phyloP scores from a whole-genome alignment of 495 filamentous ascomycete genomes.

The Schizothecium vesticola region DNA sequence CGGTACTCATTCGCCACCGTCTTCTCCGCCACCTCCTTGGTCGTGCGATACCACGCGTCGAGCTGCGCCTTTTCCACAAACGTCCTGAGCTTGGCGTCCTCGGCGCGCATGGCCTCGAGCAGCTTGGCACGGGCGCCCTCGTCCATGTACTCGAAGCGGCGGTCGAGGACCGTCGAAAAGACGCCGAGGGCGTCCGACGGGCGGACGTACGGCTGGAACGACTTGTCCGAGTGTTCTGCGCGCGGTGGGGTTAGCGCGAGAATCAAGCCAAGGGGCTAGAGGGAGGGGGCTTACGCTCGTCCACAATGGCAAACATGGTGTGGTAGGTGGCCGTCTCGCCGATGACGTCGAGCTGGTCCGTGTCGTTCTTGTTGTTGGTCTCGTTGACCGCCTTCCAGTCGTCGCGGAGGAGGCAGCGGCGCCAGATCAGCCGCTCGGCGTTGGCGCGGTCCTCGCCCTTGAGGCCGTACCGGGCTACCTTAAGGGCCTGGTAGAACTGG shows the following conservation, averaged over 20 bases:
- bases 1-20: constrained; percentile 19
- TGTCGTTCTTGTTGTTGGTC: constrained; percentile 48
- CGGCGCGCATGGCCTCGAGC: constrained; percentile 50
- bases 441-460: constrained; percentile 49
- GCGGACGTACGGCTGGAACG: constrained; percentile 38
- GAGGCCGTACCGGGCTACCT: constrained; percentile 54
- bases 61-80: constrained; percentile 56
- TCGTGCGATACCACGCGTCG: constrained; percentile 48
- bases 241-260: constrained; percentile 14
- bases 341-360: constrained; percentile 39
- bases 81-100: constrained; percentile 46
- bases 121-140: constrained; percentile 44
- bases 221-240: constrained; percentile 22
- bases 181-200: constrained; percentile 50
- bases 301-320: constrained; percentile 41
- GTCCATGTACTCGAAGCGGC: constrained; percentile 47
- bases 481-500: constrained; percentile 68
- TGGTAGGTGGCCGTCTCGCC: constrained; percentile 47
- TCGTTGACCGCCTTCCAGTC: constrained; percentile 63
- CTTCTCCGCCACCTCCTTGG: constrained; percentile 26
- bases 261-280: no score
- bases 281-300: constrained; percentile 39
- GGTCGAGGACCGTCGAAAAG: constrained; percentile 47
- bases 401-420: constrained; percentile 71
- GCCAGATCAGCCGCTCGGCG: constrained; percentile 72